phyloP scores from a whole-genome alignment of 2,329 filamentous ascomycete species.

The Acephala macrosclerotiorum region DNA sequence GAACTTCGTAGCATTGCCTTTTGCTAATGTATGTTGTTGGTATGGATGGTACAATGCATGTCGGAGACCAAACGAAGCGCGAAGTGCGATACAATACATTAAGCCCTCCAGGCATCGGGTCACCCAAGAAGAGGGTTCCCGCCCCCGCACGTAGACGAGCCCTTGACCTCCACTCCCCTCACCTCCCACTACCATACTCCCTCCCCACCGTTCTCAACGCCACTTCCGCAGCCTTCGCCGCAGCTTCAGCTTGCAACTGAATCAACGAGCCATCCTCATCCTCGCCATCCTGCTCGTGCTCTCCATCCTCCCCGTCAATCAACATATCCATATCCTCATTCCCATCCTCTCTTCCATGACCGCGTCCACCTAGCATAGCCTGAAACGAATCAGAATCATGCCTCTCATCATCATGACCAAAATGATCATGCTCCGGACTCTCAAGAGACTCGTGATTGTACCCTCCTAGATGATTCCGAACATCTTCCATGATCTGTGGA shows the following conservation, averaged over 20 bases:
- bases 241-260: slow-evolving; percentile 31
- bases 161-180: not conserved
- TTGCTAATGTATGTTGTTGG: too few relatives aligned
- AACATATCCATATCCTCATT: slow-evolving; percentile 43
- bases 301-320: slow-evolving; percentile 40
- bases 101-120: too few relatives aligned
- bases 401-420: slow-evolving; percentile 24
- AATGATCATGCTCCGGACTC: slow-evolving; percentile 23
- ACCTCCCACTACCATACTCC: not conserved
- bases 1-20: too few relatives aligned
- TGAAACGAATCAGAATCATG: slow-evolving; percentile 37
- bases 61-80: too few relatives aligned
- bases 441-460: slow-evolving; percentile 27
- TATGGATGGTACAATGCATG: too few relatives aligned
- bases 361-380: slow-evolving; percentile 31
- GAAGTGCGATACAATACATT: too few relatives aligned
- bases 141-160: too few relatives aligned
- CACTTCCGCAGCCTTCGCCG: slow-evolving; percentile 30
- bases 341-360: slow-evolving; percentile 24
- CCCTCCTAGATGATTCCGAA: slow-evolving; percentile 49
- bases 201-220: slow-evolving; percentile 25
- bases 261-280: slow-evolving; percentile 21
- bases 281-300: slow-evolving; percentile 25
- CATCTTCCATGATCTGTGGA: slow-evolving; percentile 65
- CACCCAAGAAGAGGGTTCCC: too few relatives aligned